Evolutionary conservation across 352 stramenopile genomes (phyloP).

Genomic region (Pythium pyrilobum): DNA sequence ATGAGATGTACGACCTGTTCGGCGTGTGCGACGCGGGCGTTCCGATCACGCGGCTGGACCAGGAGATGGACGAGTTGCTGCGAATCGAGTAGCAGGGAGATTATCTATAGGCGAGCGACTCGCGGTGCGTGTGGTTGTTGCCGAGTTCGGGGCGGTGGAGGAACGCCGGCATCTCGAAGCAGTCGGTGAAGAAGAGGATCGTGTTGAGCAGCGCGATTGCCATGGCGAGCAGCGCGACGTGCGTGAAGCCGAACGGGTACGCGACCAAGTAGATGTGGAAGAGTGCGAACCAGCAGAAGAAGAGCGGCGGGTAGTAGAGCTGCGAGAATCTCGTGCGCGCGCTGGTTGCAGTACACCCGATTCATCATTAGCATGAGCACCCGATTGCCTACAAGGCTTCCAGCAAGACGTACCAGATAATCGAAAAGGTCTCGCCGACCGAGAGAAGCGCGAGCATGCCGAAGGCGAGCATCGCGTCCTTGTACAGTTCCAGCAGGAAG

Average conservation of each 20-base stretch:
- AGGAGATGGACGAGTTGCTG: constrained; percentile 32
- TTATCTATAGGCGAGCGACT: neutral
- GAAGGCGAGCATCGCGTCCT: constrained; percentile 89
- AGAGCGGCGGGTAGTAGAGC: constrained; percentile 85
- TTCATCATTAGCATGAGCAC: neutral
- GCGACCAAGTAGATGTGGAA: constrained; percentile 95
- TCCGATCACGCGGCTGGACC: constrained; percentile 27
- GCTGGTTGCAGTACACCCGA: constrained; percentile 18
- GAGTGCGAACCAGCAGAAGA: constrained; percentile 93
- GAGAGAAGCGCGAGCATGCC: constrained; percentile 86
- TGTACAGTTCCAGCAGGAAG: constrained; percentile 95
- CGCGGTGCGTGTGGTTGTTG: neutral
- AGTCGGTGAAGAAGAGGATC: constrained; percentile 72
- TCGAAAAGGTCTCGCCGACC: constrained; percentile 88
- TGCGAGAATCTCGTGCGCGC: constrained; percentile 64
- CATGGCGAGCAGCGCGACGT: constrained; percentile 65
- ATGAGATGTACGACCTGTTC: constrained; percentile 38
- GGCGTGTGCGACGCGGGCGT: constrained; percentile 31
- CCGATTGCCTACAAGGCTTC: neutral
- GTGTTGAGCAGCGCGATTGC: constrained; percentile 37
- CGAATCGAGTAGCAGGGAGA: neutral
- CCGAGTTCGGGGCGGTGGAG: neutral
- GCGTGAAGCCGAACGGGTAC: constrained; percentile 92
- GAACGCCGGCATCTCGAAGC: constrained; percentile 59
- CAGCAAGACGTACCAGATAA: constrained; percentile 54